Evolutionary conservation across 192 early-diverging fungal genomes (phyloP), one percentile per base, ranked within the genome.

Genomic region (Coemansia sp.): DNA sequence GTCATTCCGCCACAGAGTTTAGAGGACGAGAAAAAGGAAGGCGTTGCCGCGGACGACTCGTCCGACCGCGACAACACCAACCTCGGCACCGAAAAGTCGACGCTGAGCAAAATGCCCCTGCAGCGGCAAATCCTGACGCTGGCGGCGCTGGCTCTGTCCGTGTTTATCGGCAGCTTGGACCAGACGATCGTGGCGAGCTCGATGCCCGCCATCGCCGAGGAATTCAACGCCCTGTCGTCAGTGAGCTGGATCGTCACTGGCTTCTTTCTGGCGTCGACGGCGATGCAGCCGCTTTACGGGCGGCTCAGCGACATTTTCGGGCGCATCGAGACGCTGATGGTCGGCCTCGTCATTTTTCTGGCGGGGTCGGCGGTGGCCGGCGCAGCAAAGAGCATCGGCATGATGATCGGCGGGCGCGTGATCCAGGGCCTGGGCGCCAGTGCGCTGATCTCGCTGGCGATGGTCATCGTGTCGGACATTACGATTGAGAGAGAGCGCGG

Each of bases 221-320:
- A 86, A 6, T 89, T 92, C 57, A 47, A 83, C 10, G 76, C 62
- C 1, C 62, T 90, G 59, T 69, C 73, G 32, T 70, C 86, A 38
- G 83, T 91, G 66, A 76, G 85, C 6, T 96, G 94, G 94, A 88
- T 94, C 41, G 91, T 88, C 17, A 86, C 87, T 1, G 71, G 78
- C 25, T 93, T 86, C 67, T 58, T 92, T 25, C 72, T 91, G 68
- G 87, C 87, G 38, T 79, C 76, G 46, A 92, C 93, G 0, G 87
- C 92, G 1, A 74, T 93, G 72, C 87, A 91, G 65, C 91, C 92
- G 10, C 64, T 93, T 22, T 94, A 92, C 83, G 90, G 91, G 17
- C 87, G 86, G 35, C 64, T 93, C n/a, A 86, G 91, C 24, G 94
- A 96, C 68, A 91, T 94, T 31, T 94, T 94, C 84, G 95, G 90